Base-by-base conservation (phyloP, 1,284 basidiomycete species). In the Heliocybe sulcata region DNA sequence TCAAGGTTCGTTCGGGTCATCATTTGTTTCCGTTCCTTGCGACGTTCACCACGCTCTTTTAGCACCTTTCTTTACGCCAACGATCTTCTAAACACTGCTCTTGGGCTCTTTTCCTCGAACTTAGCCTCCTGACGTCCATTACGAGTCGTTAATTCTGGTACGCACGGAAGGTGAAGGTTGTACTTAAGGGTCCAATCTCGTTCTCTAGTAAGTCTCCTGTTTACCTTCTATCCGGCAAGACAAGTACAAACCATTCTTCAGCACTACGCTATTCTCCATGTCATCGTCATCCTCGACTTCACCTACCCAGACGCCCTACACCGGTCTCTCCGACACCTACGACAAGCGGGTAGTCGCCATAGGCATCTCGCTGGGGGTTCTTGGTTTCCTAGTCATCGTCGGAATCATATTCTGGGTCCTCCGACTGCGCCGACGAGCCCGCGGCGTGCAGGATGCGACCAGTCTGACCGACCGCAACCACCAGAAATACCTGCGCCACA, bases 321-420 rank as follows among this genome's bases (percentile, higher is more conserved):
- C 23, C 47, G 23, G 47, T 49, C 23, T n/a, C 8, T n/a, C 16
- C 23, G 9, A 25, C 8, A 26, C 23, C 47, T 3, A 6, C 4
- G 45, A 42, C 45, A 31, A 47, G 16, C 25, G 26, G 11, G 22
- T 42, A 4, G 31, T 54, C 31, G 45, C 53, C 8, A 11, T 49
- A 12, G 53, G 35, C 22, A 27, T 48, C 3, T 60, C 62, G 23
- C 53, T 64, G 27, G 58, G 60, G 1, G 58, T 64, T 9, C 55
- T 65, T 11, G 56, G 54, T 11, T 16, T 56, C 2, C 35, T 64
- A 31, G 52, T 62, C 20, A 31, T 65, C 25, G 59, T 60, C 6
- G 62, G 60, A 2, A 56, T 60, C 4, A 55, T 57, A 16, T 35
- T 59, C 16, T 59, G 60, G 35, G 60, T 59, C 52, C 51, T 61